Evolutionary conservation across 352 stramenopile species (phyloP).

Genomic region (Phytophthora quininea): DNA sequence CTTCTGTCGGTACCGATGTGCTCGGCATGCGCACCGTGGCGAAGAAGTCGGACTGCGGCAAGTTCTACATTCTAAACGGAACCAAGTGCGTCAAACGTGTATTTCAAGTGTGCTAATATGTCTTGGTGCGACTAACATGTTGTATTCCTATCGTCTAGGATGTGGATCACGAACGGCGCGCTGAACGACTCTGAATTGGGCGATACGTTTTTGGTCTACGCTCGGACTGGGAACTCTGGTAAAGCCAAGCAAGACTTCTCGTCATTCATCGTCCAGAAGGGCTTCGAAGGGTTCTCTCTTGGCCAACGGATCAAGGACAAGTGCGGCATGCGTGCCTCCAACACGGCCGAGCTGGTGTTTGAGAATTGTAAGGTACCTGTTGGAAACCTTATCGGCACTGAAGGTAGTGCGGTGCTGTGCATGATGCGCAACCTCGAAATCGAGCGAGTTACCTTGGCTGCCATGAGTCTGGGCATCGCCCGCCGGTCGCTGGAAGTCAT

Average conservation of each 20-base stretch:
- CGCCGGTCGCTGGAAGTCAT: constrained; percentile 98
- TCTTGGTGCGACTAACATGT: too few relatives aligned
- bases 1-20: constrained; percentile 94
- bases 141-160: constrained; percentile 48
- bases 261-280: constrained; percentile 98
- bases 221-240: constrained; percentile 90
- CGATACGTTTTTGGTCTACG: constrained; percentile 98
- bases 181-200: constrained; percentile 94
- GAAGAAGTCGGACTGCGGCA: constrained; percentile 79
- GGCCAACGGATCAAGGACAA: constrained; percentile 99
- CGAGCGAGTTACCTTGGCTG: constrained; percentile 96
- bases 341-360: constrained; percentile 99
- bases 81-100: constrained; percentile 63
- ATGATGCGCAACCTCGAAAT: constrained; percentile 99
- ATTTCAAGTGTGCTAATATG: too few relatives aligned
- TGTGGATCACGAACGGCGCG: constrained; percentile 99
- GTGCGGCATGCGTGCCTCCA: constrained; percentile 96
- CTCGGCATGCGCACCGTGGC: constrained; percentile 97
- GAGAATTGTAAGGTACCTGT: constrained; percentile 95
- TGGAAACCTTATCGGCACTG: constrained; percentile 92
- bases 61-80: constrained; percentile 92
- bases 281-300: constrained; percentile 95
- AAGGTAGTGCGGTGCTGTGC: constrained; percentile 79
- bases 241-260: constrained; percentile 93
- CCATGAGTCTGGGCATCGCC: constrained; percentile 97